Evolutionary conservation across 2,329 filamentous ascomycete species (phyloP), one percentile per base, ranked within the genome.

Genomic region (Dendryphion nanum): DNA sequence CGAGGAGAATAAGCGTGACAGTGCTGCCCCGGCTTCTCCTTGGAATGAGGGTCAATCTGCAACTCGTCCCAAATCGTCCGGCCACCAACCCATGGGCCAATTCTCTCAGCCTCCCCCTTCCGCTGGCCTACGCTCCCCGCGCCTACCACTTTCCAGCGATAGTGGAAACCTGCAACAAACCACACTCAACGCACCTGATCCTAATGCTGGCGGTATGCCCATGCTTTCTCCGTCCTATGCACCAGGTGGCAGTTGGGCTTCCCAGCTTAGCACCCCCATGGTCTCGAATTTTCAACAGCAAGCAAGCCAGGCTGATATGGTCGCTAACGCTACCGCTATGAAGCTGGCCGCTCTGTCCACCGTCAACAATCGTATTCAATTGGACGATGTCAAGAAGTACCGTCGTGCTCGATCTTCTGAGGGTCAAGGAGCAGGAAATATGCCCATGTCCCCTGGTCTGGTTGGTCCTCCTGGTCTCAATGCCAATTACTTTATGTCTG

Each of bases 291-390:
- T 97, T 67, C 69, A 76, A 44, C 75, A 74, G 52, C 69, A 69
- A 26, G 69, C 75, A 45, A 83, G 78, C 39, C 90, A 96, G 64
- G 90, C 89, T 13, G 93, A 98, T 59, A 97, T 97, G 91, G 86
- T 98, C 41, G 93, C 93, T 42, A 98, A 97, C 62, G 93, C 93
- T 18, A 97, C 93, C 13, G 93, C 93, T 16, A 98, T 98, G 93
- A 98, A 98, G 68, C 79, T 98, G 35, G 93, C 93, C 31, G 93
- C 93, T 14, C 75, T 98, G 31, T 97, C 91, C 4, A 98, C 93
- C 3, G 93, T 98, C 34, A 98, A 97, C 73, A 98, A 97, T 67
- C 86, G 93, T 29, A 95, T 98, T 57, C 90, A 93, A 36, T 76
- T 98, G 42, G 93, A 98, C 57, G 93, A 98, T 64, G 91, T 94